Percentiles rank a stretch among this genome's conserved stretches.
Conservation (phyloP, 495 filamentous ascomycete species). For the Wilcoxina mikolae region DNA sequence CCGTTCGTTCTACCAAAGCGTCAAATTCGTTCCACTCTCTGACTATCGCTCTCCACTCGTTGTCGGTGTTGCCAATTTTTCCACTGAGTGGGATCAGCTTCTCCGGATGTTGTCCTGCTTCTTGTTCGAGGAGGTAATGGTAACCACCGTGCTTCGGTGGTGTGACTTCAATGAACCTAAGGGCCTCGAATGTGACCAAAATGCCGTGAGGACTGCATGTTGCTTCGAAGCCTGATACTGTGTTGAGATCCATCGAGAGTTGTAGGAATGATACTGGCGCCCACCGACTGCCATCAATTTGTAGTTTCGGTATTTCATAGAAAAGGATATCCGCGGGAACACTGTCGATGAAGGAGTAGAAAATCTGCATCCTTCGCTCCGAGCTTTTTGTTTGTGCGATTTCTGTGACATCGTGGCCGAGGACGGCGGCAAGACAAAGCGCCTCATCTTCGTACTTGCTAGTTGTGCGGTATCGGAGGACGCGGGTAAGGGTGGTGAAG, state of each 20-base stretch:
- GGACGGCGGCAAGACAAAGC: slow-evolving; percentile 12
- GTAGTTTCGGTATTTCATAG: not conserved
- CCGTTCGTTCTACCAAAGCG: not conserved
- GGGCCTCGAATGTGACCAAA: no score
- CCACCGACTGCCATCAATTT: slow-evolving; percentile 8
- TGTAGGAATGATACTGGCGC: slow-evolving; percentile 8
- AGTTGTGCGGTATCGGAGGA: slow-evolving; percentile 7
- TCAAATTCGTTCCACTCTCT: not conserved
- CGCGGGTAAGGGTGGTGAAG: not conserved
- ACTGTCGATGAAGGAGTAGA: slow-evolving; percentile 2
- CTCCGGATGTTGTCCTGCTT: not conserved
- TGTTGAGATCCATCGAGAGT: not conserved
- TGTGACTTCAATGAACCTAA: no score
- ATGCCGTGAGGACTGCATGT: no score
- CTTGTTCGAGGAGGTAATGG: not conserved
- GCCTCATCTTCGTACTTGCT: slow-evolving; percentile 10
- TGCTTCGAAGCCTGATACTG: no score
- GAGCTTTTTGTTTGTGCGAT: not conserved
- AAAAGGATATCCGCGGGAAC: slow-evolving; percentile 8
- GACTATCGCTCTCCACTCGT: not conserved
- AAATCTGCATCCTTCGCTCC: slow-evolving; percentile 3
- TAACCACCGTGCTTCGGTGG: not conserved
- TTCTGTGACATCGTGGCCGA: slow-evolving; percentile 1
- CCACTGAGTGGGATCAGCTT: not conserved
- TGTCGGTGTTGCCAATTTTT: not conserved